These are phyloP conservation scores for Coemansia sp. DNA, from an alignment of 192 early-diverging fungal genomes.

Conservation along the genomic window DNA sequence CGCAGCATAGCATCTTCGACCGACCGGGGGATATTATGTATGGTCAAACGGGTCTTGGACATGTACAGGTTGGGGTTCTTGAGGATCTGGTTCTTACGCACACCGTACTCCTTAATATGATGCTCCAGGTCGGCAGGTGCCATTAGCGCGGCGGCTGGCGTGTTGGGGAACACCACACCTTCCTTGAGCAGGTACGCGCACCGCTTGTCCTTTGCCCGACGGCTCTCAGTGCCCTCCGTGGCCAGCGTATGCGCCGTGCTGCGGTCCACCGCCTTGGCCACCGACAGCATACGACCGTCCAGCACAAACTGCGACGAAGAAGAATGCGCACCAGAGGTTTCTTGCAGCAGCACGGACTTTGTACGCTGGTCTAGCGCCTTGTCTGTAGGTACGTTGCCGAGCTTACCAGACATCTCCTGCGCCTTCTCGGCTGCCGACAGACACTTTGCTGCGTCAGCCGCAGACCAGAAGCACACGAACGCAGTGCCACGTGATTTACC, in stretches of 20 bases:
- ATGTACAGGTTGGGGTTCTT: slow-evolving; percentile 88
- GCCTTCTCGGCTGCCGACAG: slow-evolving; percentile 69
- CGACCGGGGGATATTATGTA: slow-evolving; percentile 76
- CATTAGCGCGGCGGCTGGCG: slow-evolving; percentile 70
- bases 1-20: slow-evolving; percentile 73
- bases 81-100: slow-evolving; percentile 75
- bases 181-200: slow-evolving; percentile 89
- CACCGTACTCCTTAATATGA: slow-evolving; percentile 69
- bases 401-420: slow-evolving; percentile 51
- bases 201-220: slow-evolving; percentile 74
- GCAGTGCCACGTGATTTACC: slow-evolving; percentile 90
- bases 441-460: slow-evolving; percentile 71
- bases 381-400: slow-evolving; percentile 39
- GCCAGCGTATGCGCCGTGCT: slow-evolving; percentile 64
- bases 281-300: slow-evolving; percentile 78
- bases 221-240: slow-evolving; percentile 57
- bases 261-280: slow-evolving; percentile 76
- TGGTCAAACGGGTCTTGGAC: slow-evolving; percentile 83
- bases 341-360: slow-evolving; percentile 55
- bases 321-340: slow-evolving; percentile 30
- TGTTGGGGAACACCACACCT: slow-evolving; percentile 84
- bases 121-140: slow-evolving; percentile 80
- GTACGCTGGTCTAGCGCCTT: slow-evolving; percentile 22
- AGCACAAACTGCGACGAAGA: slow-evolving; percentile 61
- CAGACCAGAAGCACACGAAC: slow-evolving; percentile 83